Base-by-base conservation (phyloP, 2,329 filamentous ascomycete species). In the Anthostomella pinea region DNA sequence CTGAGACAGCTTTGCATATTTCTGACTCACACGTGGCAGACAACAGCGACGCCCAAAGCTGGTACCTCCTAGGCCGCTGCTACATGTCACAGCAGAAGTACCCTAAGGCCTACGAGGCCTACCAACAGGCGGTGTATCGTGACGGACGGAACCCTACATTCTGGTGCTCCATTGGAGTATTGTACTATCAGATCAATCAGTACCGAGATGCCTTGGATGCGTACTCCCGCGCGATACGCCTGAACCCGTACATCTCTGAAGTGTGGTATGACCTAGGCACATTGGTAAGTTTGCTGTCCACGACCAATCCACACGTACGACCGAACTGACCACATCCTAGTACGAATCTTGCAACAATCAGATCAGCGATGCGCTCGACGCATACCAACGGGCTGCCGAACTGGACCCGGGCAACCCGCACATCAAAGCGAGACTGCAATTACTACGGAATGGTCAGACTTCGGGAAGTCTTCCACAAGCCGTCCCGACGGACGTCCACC, bases 21-120 rank as follows among this genome's bases (percentile, higher is more conserved):
- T 29, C 11, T 44, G 40, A 36, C 57, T 65, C 38, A 69, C 54
- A 41, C 35, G 26, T 38, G 32, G 41, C 62, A 91, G 91, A 98
- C 58, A 90, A 95, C 66, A 85, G 75, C 48, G 93, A 97, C 66
- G 89, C 93, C 16, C 93, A 97, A 67, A 97, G 91, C 68, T 98
- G 93, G 93, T 98, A 98, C 65, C 77, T 98, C 18, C 81, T 98
- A 33, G 93, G 93, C 27, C 83, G 93, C 53, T 97, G 93, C 70
- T 98, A 97, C 73, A 97, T 98, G 93, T 94, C 91, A 49, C 91
- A 96, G 67, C 88, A 95, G 63, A 97, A 97, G 64, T 97, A 97
- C 56, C 91, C 91, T 56, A 97, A 97, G 64, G 93, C 93, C 0
- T 97, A 97, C 56, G 93, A 98, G 60, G 91, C 93, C 5, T 97